These are phyloP conservation scores for Beauveria asiatica DNA, from an alignment of 2,329 filamentous ascomycete species.

Conservation along the genomic window DNA sequence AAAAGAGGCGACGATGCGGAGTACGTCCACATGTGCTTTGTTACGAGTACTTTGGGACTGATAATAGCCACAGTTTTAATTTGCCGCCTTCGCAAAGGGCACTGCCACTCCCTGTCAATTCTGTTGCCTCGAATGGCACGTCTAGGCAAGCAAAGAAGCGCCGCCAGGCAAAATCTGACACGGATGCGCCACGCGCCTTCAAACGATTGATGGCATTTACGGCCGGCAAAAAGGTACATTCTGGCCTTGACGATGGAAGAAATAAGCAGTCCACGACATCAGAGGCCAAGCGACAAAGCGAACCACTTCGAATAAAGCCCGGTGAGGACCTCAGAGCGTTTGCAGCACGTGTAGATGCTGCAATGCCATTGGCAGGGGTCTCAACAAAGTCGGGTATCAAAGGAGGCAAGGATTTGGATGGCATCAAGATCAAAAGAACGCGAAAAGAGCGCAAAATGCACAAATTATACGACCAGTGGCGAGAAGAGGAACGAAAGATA, in stretches of 20 bases:
- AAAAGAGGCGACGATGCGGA: slow-evolving; percentile 45
- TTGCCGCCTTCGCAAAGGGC: slow-evolving; percentile 42
- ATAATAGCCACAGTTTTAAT: slow-evolving; percentile 33
- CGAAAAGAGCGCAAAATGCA: slow-evolving; percentile 79
- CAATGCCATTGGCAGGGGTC: slow-evolving; percentile 67
- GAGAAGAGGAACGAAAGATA: slow-evolving; percentile 55
- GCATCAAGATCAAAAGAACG: slow-evolving; percentile 61
- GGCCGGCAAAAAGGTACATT: slow-evolving; percentile 47
- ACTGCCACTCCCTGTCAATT: slow-evolving; percentile 39
- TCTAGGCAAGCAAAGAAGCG: slow-evolving; percentile 28
- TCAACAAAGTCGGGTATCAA: slow-evolving; percentile 49
- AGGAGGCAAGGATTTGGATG: slow-evolving; percentile 53
- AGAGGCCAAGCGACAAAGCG: slow-evolving; percentile 19
- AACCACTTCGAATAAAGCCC: slow-evolving; percentile 63
- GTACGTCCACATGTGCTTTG: slow-evolving; percentile 29
- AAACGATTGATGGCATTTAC: slow-evolving; percentile 73
- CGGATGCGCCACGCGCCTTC: slow-evolving; percentile 87
- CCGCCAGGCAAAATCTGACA: slow-evolving; percentile 41
- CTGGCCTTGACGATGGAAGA: slow-evolving; percentile 64
- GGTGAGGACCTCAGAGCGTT: slow-evolving; percentile 81
- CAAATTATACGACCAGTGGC: slow-evolving; percentile 71
- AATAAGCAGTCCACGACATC: slow-evolving; percentile 17
- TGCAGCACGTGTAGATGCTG: slow-evolving; percentile 71
- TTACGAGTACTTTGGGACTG: background rate
- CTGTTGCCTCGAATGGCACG: slow-evolving; percentile 35